phyloP scores from a whole-genome alignment of 352 stramenopile species.

The Pythium myriotylum region DNA sequence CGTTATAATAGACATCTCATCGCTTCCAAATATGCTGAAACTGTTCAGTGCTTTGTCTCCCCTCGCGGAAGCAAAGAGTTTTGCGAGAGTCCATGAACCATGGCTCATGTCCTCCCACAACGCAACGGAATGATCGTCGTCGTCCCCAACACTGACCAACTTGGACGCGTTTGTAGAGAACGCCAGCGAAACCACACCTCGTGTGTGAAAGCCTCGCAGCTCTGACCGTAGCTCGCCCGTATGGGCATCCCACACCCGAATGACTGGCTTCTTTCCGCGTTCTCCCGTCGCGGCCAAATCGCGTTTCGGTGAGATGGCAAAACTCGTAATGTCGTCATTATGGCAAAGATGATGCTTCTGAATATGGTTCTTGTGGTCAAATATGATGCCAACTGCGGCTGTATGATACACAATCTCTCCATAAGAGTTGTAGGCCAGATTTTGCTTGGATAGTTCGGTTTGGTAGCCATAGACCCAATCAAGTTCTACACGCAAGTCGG shows the following conservation, averaged over 20 bases:
- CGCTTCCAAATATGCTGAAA: slow-evolving; percentile 52
- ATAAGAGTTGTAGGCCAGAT: slow-evolving; percentile 71
- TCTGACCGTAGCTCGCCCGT: slow-evolving; percentile 65
- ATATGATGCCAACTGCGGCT: slow-evolving; percentile 85
- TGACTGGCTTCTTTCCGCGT: slow-evolving; percentile 64
- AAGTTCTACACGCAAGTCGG: slow-evolving; percentile 67
- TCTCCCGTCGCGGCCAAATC: slow-evolving; percentile 89
- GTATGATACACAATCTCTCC: slow-evolving; percentile 89
- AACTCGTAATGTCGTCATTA: slow-evolving; percentile 88
- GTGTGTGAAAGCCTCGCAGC: slow-evolving; percentile 67
- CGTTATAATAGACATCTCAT: slow-evolving; percentile 46
- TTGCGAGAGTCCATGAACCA: slow-evolving; percentile 61
- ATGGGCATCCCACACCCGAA: slow-evolving; percentile 87
- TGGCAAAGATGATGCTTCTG: slow-evolving; percentile 85
- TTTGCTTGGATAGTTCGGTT: slow-evolving; percentile 72
- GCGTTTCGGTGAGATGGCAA: slow-evolving; percentile 63
- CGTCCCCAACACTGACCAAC: slow-evolving; percentile 72
- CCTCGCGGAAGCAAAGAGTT: slow-evolving; percentile 48
- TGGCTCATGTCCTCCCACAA: slow-evolving; percentile 76
- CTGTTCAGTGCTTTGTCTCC: slow-evolving; percentile 58
- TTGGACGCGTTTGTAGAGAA: slow-evolving; percentile 63
- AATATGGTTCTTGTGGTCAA: slow-evolving; percentile 63
- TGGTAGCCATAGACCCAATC: slow-evolving; percentile 88
- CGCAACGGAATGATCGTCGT: slow-evolving; percentile 82
- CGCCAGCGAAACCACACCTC: slow-evolving; percentile 69